Evolutionary conservation across 2,329 filamentous ascomycete genomes (phyloP), one percentile per base, ranked within the genome.

Genomic region (Botrytis hyacinthi): DNA sequence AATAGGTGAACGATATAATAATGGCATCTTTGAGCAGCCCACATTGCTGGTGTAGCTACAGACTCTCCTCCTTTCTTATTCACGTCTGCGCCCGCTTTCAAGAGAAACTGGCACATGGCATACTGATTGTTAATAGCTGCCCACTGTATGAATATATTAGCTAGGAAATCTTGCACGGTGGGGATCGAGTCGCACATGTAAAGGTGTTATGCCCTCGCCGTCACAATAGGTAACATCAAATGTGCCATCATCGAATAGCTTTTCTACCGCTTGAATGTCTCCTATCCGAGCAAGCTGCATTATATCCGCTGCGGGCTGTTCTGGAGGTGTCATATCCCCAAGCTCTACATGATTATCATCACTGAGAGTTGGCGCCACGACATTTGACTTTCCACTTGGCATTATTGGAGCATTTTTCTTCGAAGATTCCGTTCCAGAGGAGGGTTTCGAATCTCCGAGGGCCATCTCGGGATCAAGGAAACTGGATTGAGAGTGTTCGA

Each of bases 71-170:
- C 96, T 83, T 97, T 97, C 76, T 91, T 92, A 84, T 99, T 98
- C 80, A 98, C 92, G 81, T 97, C 92, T 80, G 95, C 96, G 32
- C 80, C 80, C 67, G 86, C 86, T 77, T 92, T 93, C 81, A 99
- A 89, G 62, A 99, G 90, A 83, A 97, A 98, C 83, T 96, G 95
- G 88, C 95, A 98, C 86, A 98, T 94, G 77, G 93, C 93, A 84
- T 95, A 97, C 82, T 98, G 96, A 81, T 98, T 98, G 85, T 99
- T 99, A 82, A 99, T 98, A 54, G 97, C 94, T 65, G 96, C 96
- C 96, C 96, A 99, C 94, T 99, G 81, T 69, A 9, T 70, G n/a
- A 54, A 29, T 37, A 29, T 4, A 35, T 73, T 73, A 73, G 72
- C 1, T n/a, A 44, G 22, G 37, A 10, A 37, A 54, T 63, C 35